Evolutionary conservation across 805 yeast genomes (phyloP).

Genomic region (Maudiozyma saulgeensis): DNA sequence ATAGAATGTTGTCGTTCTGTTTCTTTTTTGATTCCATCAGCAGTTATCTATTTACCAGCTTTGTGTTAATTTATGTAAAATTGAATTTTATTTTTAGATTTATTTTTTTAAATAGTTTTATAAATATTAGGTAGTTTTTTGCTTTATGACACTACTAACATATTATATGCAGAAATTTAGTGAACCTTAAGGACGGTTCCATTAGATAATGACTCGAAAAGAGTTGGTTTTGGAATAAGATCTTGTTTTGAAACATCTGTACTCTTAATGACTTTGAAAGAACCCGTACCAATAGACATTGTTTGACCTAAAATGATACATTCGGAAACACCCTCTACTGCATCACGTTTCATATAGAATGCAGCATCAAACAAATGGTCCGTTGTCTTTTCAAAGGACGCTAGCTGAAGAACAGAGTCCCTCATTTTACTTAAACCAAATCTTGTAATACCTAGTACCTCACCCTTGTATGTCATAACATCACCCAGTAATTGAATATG

Average conservation of each 20-base stretch:
- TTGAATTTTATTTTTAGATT: not conserved
- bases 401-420: slow-evolving; percentile 92
- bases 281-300: slow-evolving; percentile 95
- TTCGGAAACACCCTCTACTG: slow-evolving; percentile 95
- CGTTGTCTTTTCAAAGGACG: slow-evolving; percentile 95
- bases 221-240: slow-evolving; percentile 36
- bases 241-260: slow-evolving; percentile 37
- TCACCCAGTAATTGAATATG: slow-evolving; percentile 96
- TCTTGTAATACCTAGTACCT: slow-evolving; percentile 94
- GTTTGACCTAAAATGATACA: slow-evolving; percentile 96
- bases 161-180: not conserved
- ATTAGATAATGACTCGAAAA: slow-evolving; percentile 37
- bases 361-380: slow-evolving; percentile 98
- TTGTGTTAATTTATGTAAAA: too few relatives aligned
- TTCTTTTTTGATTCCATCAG: too few relatives aligned
- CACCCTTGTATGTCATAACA: slow-evolving; percentile 98
- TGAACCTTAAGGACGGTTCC: slow-evolving; percentile 4
- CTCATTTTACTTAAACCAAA: slow-evolving; percentile 98
- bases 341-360: slow-evolving; percentile 92
- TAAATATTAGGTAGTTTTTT: not conserved
- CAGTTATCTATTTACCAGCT: too few relatives aligned
- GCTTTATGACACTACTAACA: not conserved
- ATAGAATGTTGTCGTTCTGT: too few relatives aligned
- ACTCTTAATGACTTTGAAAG: slow-evolving; percentile 72
- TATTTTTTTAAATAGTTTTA: not conserved